Conservation (phyloP, 1,284 basidiomycete species). For the Fistulinella cinereoalba region DNA sequence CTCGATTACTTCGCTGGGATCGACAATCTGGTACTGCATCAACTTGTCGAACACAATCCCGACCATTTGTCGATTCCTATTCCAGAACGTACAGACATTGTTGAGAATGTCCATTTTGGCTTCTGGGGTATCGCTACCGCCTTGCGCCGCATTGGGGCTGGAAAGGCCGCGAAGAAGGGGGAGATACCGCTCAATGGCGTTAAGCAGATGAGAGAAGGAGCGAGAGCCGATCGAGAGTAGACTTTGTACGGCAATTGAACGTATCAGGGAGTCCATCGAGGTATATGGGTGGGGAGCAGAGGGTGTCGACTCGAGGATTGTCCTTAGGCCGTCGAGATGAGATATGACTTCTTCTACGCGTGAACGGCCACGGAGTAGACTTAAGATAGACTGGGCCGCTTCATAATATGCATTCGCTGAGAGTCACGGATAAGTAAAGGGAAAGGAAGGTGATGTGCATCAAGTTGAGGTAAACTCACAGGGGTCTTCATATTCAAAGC, state of each 20-base stretch:
- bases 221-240: constrained; percentile 89
- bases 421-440: constrained; percentile 3
- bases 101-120: constrained; percentile 71
- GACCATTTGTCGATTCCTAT: constrained; percentile 77
- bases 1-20: constrained; percentile 86
- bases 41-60: constrained; percentile 95
- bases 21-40: constrained; percentile 97
- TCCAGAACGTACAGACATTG: constrained; percentile 78
- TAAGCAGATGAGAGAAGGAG: constrained; percentile 97
- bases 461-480: constrained; percentile 45
- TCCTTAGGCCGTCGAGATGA: constrained; percentile 71
- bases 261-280: constrained; percentile 65
- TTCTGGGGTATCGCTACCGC: constrained; percentile 42
- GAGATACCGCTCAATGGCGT: constrained; percentile 97
- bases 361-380: constrained; percentile 73
- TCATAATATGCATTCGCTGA: constrained; percentile 75
- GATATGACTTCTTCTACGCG: constrained; percentile 79
- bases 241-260: constrained; percentile 85
- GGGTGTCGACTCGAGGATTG: constrained; percentile 57
- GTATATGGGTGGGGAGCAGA: constrained; percentile 38
- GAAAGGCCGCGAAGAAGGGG: constrained; percentile 78
- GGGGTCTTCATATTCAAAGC: constrained; percentile 81
- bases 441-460: neutral
- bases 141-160: constrained; percentile 9
- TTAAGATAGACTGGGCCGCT: constrained; percentile 77